Evolutionary conservation across 1,139 yeast species (phyloP).

Genomic region (Diutina catenulata): DNA sequence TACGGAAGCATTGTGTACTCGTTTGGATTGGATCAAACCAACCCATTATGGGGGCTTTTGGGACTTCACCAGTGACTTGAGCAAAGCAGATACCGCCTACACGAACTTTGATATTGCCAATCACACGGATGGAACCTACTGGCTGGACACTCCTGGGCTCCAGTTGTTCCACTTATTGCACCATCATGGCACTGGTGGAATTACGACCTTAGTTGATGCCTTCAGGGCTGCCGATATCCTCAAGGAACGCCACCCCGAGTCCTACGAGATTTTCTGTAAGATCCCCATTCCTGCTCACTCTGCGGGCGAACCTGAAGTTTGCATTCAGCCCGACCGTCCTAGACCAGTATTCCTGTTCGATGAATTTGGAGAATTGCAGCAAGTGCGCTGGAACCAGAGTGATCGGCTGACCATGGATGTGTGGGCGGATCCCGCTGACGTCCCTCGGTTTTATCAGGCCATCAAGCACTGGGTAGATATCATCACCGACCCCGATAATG

Average conservation of each 20-base stretch:
- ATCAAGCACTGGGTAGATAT: constrained; percentile 46
- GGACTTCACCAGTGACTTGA: constrained; percentile 67
- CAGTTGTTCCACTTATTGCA: constrained; percentile 59
- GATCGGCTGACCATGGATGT: constrained; percentile 59
- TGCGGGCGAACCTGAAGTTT: constrained; percentile 61
- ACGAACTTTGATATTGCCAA: constrained; percentile 56
- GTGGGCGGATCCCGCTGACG: constrained; percentile 42
- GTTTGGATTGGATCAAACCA: constrained; percentile 52
- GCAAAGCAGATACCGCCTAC: constrained; percentile 66
- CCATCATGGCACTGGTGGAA: constrained; percentile 66
- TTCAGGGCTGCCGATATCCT: constrained; percentile 49
- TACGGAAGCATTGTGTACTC: constrained; percentile 48
- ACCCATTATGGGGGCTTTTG: constrained; percentile 78
- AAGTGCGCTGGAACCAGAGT: constrained; percentile 68
- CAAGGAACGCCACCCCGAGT: constrained; percentile 37
- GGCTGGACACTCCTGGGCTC: constrained; percentile 68
- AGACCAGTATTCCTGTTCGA: constrained; percentile 55
- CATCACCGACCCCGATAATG: constrained; percentile 40
- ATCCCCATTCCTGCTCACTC: constrained; percentile 63
- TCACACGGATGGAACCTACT: constrained; percentile 73
- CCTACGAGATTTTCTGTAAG: constrained; percentile 39
- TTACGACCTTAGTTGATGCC: constrained; percentile 61
- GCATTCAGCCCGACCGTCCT: constrained; percentile 51
- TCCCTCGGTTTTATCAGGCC: constrained; percentile 49
- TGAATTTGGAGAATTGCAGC: constrained; percentile 41